Base-by-base conservation (phyloP, 2,329 filamentous ascomycete species). In the Scorias spongiosa region DNA sequence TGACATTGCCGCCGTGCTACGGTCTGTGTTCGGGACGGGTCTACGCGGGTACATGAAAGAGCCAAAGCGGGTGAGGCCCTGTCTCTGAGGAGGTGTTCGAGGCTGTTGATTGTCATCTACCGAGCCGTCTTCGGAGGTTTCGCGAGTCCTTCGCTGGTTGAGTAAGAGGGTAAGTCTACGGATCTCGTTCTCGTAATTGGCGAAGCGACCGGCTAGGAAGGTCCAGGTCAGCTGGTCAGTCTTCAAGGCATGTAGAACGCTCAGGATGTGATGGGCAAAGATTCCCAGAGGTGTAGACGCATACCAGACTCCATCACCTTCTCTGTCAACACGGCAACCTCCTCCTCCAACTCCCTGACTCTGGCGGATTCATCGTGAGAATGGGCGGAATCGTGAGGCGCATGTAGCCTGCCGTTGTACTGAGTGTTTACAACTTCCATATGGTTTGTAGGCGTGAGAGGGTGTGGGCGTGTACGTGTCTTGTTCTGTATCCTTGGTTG, bases 121-220 rank as follows among this genome's bases (percentile, higher is more conserved):
- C 15, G 32, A 36, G 32, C 32, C 32, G 32, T 36, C 32, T 4
- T 36, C 52, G 48, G 45, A 44, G 40, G 42, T 42, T 18, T 47
- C 42, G 14, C 44, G 40, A 17, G 43, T 41, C 29, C 38, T 40
- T 29, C 53, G 51, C 38, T 54, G 49, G 29, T 56, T 51, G 14
- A 60, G 36, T 52, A 57, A 55, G 63, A 65, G 51, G 39, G 75
- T 75, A 44, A 86, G 68, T 39, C 63, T 67, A 39, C 75, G 69
- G 36, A 87, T 71, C 59, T 87, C 81, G 62, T 86, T 82, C 64
- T 89, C 84, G 69, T 86, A 87, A 66, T 86, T 80, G 56, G 83
- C 81, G 49, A 77, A 69, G 57, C 54, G 53, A 67, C 76, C 53
- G 15, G 60, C 58, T 60, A 11, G 38, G 3, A 40, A 5, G 3